Evolutionary conservation across 257 asterid species (phyloP), one percentile per base, ranked within the genome.

Genomic region (Rehmannia glutinosa): DNA sequence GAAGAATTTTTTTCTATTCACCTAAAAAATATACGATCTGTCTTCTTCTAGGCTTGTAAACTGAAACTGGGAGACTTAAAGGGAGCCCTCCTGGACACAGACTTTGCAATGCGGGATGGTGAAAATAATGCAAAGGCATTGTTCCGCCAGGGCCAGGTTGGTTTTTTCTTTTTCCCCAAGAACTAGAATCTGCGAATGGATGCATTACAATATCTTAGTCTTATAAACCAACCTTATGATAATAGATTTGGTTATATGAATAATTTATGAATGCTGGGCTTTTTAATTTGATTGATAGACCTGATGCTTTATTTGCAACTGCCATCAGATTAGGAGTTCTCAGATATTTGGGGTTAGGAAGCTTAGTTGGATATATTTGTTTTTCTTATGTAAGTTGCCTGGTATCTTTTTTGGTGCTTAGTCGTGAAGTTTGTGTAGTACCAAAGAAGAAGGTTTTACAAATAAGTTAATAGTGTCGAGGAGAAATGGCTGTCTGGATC

Each of bases 61-160:
- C 77, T 92, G 66, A 92, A 86, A 80, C 72, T 90, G 13, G 98
- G 97, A 78, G 98, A 92, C 72, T 58, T 80, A 69, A 82, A 74
- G 75, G 98, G 98, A 46, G 98, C 98, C 46, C 97, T 90, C 69
- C 71, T 81, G 72, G 98, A 92, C 72, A 76, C 97, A 52, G 98
- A 92, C 46, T 90, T 92, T 75, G 98, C 97, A 12, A 80, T 90
- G 82, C 95, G 97, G 56, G 98, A 92, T 41, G 96, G 86, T 71
- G 98, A 86, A 70, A 79, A 87, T 79, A 92, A 90, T 77, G 97
- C 97, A 1, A 92, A 92, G 83, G 98, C 97, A 72, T 81, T 90
- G 78, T 92, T 84, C 78, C 95, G 98, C 60, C 97, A 87, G 82
- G 98, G 98, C 63, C 98, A 92, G 97, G 98, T 92, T 68, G 59